Conservation (phyloP, 2,329 filamentous ascomycete genomes). For the Sphaerostilbella broomeana region DNA sequence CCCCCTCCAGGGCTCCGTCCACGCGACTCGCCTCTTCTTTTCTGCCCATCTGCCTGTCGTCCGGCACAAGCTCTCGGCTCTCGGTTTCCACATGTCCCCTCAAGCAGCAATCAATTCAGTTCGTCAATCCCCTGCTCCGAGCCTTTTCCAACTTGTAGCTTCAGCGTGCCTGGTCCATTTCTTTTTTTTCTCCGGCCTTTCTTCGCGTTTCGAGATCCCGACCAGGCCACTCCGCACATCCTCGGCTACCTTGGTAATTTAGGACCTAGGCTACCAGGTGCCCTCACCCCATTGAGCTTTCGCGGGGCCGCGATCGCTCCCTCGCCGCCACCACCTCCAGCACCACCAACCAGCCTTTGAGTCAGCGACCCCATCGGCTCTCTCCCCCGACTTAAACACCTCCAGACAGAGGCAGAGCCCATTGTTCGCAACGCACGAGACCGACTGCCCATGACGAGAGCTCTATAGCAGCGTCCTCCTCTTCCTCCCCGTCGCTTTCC, state of each 20-base stretch:
- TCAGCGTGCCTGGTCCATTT: too few relatives aligned
- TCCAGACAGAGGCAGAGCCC: neutral
- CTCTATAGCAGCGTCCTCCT: neutral
- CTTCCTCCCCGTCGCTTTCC: neutral
- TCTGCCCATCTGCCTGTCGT: neutral
- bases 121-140: neutral
- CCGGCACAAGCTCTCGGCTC: too few relatives aligned
- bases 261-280: too few relatives aligned
- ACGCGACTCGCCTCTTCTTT: neutral
- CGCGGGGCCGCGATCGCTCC: slow-evolving; percentile 17
- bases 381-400: neutral
- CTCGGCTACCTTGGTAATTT: slow-evolving; percentile 8
- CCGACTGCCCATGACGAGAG: slow-evolving; percentile 3
- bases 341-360: too few relatives aligned
- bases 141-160: neutral
- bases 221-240: slow-evolving; percentile 6
- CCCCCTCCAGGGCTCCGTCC: neutral
- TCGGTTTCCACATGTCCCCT: too few relatives aligned
- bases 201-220: too few relatives aligned
- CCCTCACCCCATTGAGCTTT: slow-evolving; percentile 10
- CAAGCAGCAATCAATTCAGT: too few relatives aligned
- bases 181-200: too few relatives aligned
- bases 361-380: slow-evolving; percentile 14
- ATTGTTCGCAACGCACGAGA: too few relatives aligned
- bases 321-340: slow-evolving; percentile 1